phyloP scores from a whole-genome alignment of 1,139 yeast genomes.

The Saccharomyces uvarum region DNA sequence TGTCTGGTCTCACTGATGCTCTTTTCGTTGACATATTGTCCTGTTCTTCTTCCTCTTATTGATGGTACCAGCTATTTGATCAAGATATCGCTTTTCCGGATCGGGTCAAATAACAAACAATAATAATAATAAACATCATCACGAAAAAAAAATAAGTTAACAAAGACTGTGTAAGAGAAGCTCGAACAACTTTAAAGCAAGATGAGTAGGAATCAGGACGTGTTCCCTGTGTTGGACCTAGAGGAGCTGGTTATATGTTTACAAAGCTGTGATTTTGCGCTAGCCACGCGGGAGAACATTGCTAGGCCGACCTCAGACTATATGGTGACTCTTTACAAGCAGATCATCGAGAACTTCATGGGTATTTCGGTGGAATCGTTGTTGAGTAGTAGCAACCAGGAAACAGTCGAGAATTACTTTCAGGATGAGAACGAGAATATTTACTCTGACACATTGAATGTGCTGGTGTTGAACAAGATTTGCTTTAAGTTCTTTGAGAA shows the following conservation, averaged over 20 bases:
- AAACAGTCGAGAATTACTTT: conserved; percentile 14
- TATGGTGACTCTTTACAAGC: conserved; percentile 56
- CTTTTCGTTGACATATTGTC: not conserved
- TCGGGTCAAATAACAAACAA: not conserved
- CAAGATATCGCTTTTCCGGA: not conserved
- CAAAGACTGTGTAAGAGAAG: not conserved
- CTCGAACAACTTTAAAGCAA: not conserved
- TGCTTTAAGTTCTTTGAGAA: conserved; percentile 56
- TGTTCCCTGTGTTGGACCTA: conserved; percentile 61
- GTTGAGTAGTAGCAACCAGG: conserved; percentile 16
- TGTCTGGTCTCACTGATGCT: not conserved
- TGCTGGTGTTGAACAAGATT: conserved; percentile 51
- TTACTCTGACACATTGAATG: conserved; percentile 36
- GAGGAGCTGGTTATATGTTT: conserved; percentile 57
- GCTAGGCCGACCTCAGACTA: conserved; percentile 59
- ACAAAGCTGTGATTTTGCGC: conserved; percentile 51
- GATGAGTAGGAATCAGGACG: conserved; percentile 26
- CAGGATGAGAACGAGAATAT: conserved; percentile 22
- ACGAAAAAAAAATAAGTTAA: not conserved
- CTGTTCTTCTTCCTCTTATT: not conserved
- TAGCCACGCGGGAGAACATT: conserved; percentile 56
- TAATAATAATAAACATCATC: not conserved
- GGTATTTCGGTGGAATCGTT: conserved; percentile 49
- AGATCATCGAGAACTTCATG: conserved; percentile 61
- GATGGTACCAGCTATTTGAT: not conserved